phyloP scores from a whole-genome alignment of 371 early-diverging fungal species.

The Zopfochytrium polystomum region DNA sequence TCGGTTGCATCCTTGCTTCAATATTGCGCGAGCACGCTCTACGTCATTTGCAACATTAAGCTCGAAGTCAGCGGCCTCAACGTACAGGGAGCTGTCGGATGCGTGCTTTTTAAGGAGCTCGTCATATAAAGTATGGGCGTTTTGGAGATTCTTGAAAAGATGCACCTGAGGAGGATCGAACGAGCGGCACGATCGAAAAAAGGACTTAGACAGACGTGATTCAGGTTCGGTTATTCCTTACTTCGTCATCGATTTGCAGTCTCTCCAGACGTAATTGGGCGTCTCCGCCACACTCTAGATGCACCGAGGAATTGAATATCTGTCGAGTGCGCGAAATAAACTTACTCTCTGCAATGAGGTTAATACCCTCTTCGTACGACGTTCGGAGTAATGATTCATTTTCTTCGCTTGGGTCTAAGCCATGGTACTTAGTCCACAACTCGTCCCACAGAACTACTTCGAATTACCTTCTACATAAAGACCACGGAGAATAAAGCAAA shows the following conservation, averaged over 20 bases:
- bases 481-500: constrained; percentile 5
- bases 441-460: neutral
- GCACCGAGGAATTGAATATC: neutral
- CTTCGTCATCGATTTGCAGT: constrained; percentile 47
- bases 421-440: neutral
- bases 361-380: constrained; percentile 29
- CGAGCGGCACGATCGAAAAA: neutral
- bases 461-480: constrained; percentile 5
- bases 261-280: constrained; percentile 58
- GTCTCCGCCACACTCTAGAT: constrained; percentile 33
- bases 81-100: constrained; percentile 15
- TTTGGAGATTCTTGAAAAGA: constrained; percentile 41
- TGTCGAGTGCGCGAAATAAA: constrained; percentile 3
- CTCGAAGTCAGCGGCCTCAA: constrained; percentile 37
- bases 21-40: constrained; percentile 27
- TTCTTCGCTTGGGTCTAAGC: constrained; percentile 24
- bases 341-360: constrained; percentile 40
- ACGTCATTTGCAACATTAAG: constrained; percentile 20
- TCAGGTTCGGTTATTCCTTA: constrained; percentile 14
- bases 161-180: constrained; percentile 3
- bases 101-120: constrained; percentile 2
- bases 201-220: neutral
- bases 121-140: constrained; percentile 24
- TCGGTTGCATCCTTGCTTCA: too few species aligned
- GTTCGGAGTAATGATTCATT: constrained; percentile 32